These are phyloP conservation scores for Kodamaea fungicola DNA, from an alignment of 1,139 yeast genomes.

Conservation along the genomic window DNA sequence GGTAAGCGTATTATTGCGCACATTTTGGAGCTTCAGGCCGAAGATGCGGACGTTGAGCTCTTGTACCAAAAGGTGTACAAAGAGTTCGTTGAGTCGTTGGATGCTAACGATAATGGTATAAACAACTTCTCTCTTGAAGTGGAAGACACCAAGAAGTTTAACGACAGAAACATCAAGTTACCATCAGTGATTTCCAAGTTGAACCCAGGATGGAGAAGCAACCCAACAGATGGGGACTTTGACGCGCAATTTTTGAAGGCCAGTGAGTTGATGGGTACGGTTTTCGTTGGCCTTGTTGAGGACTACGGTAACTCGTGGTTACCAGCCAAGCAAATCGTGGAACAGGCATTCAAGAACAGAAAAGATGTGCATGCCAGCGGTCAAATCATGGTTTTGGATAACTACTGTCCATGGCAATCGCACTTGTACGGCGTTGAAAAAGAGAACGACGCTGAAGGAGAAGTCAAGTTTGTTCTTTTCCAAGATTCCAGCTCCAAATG, in stretches of 20 bases:
- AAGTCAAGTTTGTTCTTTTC: slow-evolving; percentile 74
- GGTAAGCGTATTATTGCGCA: slow-evolving; percentile 73
- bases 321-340: slow-evolving; percentile 81
- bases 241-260: slow-evolving; percentile 70
- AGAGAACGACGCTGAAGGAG: slow-evolving; percentile 52
- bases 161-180: slow-evolving; percentile 61
- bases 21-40: slow-evolving; percentile 29
- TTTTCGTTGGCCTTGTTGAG: slow-evolving; percentile 64
- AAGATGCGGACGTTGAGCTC: slow-evolving; percentile 47
- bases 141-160: slow-evolving; percentile 41
- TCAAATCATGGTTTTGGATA: slow-evolving; percentile 64
- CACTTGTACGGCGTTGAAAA: slow-evolving; percentile 76
- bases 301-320: slow-evolving; percentile 85
- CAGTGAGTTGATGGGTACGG: slow-evolving; percentile 76
- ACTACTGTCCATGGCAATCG: slow-evolving; percentile 93
- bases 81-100: slow-evolving; percentile 81
- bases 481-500: slow-evolving; percentile 69
- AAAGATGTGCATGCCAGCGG: slow-evolving; percentile 59
- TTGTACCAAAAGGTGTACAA: slow-evolving; percentile 74
- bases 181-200: slow-evolving; percentile 74
- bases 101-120: slow-evolving; percentile 95
- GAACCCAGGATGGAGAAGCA: slow-evolving; percentile 82
- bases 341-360: slow-evolving; percentile 60
- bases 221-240: slow-evolving; percentile 59
- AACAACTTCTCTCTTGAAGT: slow-evolving; percentile 60